Evolutionary conservation across 164 flowering plant genomes (phyloP).

Genomic region (Vitis riparia): DNA sequence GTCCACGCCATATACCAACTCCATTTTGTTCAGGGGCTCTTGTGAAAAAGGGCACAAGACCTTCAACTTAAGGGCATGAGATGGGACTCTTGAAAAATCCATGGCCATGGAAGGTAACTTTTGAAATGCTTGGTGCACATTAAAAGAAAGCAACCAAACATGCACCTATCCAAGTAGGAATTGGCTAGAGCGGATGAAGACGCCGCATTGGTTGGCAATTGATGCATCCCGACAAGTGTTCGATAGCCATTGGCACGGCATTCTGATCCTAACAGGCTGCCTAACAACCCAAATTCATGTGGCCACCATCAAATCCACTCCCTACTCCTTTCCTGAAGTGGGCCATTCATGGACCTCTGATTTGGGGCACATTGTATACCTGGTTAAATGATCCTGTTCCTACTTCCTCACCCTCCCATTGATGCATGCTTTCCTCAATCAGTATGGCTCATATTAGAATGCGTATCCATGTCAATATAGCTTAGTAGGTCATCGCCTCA

Average conservation of each 20-base stretch:
- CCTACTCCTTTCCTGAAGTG: neutral
- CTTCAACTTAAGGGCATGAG: slow-evolving; percentile 8
- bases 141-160: slow-evolving; percentile 45
- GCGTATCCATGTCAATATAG: too few relatives aligned
- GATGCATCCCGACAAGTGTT: slow-evolving; percentile 7
- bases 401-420: too few relatives aligned
- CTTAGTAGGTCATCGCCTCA: too few relatives aligned
- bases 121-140: slow-evolving; percentile 37
- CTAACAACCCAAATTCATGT: slow-evolving; percentile 7
- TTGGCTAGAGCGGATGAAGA: slow-evolving; percentile 2
- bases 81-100: slow-evolving; percentile 28
- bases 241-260: neutral
- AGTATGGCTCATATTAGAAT: too few relatives aligned
- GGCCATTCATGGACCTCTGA: slow-evolving; percentile 18
- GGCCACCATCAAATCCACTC: slow-evolving; percentile 4
- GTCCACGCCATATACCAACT: neutral
- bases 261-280: slow-evolving; percentile 1
- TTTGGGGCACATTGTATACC: slow-evolving; percentile 5
- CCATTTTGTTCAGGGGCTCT: neutral
- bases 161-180: slow-evolving; percentile 1
- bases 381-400: neutral
- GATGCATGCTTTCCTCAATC: too few relatives aligned
- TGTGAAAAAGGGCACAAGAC: neutral
- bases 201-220: neutral
- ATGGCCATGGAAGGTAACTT: slow-evolving; percentile 41